phyloP scores from a whole-genome alignment of 2,329 filamentous ascomycete genomes.

The Aureobasidium sp. region DNA sequence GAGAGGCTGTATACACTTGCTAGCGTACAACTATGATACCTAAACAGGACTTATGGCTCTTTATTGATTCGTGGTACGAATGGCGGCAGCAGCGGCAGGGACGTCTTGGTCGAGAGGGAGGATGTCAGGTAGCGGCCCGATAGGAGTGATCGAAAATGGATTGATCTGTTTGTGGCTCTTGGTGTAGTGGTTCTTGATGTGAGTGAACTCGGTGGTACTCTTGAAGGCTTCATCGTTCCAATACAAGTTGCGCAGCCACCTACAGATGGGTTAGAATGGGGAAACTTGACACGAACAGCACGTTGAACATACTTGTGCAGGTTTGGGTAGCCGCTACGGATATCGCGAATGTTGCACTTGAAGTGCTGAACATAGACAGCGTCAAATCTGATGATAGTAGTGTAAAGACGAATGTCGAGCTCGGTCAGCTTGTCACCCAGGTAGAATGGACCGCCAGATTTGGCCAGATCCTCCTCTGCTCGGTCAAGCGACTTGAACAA shows the following conservation, averaged over 20 bases:
- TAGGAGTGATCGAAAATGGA: constrained; percentile 64
- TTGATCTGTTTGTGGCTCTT: constrained; percentile 62
- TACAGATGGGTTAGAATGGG: neutral
- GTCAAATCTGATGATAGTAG: constrained; percentile 57
- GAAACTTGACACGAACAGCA: neutral
- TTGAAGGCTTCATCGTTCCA: constrained; percentile 74
- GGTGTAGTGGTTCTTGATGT: constrained; percentile 80
- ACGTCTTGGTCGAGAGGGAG: constrained; percentile 74
- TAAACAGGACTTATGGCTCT: neutral
- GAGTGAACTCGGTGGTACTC: constrained; percentile 82
- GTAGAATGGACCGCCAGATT: constrained; percentile 40
- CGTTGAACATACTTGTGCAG: constrained; percentile 50
- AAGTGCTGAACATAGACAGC: constrained; percentile 53
- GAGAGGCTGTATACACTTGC: neutral
- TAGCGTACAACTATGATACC: constrained; percentile 8
- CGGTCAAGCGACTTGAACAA: constrained; percentile 45
- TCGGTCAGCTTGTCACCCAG: constrained; percentile 42
- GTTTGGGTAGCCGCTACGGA: constrained; percentile 73
- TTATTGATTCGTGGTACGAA: constrained; percentile 4
- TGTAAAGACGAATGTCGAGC: constrained; percentile 46
- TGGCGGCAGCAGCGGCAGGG: constrained; percentile 32
- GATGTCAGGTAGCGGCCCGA: constrained; percentile 79
- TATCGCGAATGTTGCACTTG: constrained; percentile 78
- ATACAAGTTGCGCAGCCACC: constrained; percentile 76
- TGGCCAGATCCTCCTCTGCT: constrained; percentile 38